Evolutionary conservation across 306 rosid genomes (phyloP), one percentile per base, ranked within the genome.

Genomic region (Cajanus cajan): DNA sequence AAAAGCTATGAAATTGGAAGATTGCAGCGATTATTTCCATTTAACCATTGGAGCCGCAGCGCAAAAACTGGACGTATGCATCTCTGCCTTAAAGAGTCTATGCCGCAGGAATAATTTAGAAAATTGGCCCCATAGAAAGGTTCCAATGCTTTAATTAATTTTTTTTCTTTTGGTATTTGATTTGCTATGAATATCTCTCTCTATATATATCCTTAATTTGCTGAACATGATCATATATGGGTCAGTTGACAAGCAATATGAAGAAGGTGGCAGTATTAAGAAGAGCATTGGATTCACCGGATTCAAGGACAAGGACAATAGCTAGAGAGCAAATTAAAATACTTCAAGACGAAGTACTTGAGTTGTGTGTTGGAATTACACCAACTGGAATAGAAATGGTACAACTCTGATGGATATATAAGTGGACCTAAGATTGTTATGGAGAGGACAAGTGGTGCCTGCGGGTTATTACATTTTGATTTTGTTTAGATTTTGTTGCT

Each of bases 91-190:
- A 16, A 91, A 94, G 80, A 87, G 85, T 83, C 80, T 90, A 8
- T 91, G 97, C 52, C 94, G 98, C 12, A 76, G 70, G 55, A 66
- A 67, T 19, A 82, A 85, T 7, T 68, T 94, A 67, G 24, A 16
- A 0, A 82, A 94, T 77, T 94, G 98, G 98, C 98, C 97, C 61
- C 36, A 82, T 16, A 85, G 97, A 82, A 92, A 94, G 96, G 98
- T 90, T 12, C 5, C 5, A 61, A 3, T 14, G 48, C 37, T 34
- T 1, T 6, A 39, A 8, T 6, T 5, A 3, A 7, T 7, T 39
- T 39, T 39, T 8, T 8, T 41, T 3, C 4, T 41, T 41, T 41
- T 41, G 14, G 13, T 41, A 41, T 41, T 41, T 41, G 13, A 41
- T 41, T 8, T 41, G 47, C 14, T 8, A 13, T 41, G 14, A 37